Evolutionary conservation across 2,329 filamentous ascomycete genomes (phyloP), one percentile per base, ranked within the genome.

Genomic region (Fusarium torulosum): DNA sequence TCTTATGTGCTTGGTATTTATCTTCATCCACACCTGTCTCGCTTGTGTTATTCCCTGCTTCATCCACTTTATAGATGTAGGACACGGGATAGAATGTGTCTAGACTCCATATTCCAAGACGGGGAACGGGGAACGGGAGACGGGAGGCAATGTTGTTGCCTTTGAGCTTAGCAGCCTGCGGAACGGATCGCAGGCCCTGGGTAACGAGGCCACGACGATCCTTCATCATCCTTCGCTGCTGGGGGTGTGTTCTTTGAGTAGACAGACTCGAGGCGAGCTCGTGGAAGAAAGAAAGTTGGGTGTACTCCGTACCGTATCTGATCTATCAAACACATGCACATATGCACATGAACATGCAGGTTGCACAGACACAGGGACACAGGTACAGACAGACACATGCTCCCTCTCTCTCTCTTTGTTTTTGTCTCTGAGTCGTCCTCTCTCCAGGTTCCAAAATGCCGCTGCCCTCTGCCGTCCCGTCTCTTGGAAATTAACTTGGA

Each of bases 141-240:
- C 27, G 27, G 27, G 27, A 29, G 10, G 27, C 3, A 29, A 29
- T 11, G 11, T 13, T 25, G 27, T 29, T 29, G 27, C 27, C 29
- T 33, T 25, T 7, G n/a, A 37, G 33, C 27, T 37, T 44, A 42
- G 35, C 46, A 50, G 37, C 33, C 33, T 31, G 35, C 59, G 59
- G 54, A 61, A 68, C 65, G 66, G 55, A 54, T 68, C 52, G 59
- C 17, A 58, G 51, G 47, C 59, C 50, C 56, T 69, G 55, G 35
- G 56, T 45, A 58, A 55, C 55, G 46, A 53, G 54, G 40, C 10
- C 27, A 29, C 27, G 60, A 35, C 27, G 27, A 68, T 68, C 65
- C 61, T 63, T 55, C 41, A 47, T 42, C 38, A 37, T 59, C 37
- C 31, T 44, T 21, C 42, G 25, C 15, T 27, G 33, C 61, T 44